Percentiles rank a stretch among this genome's conserved stretches.
These are phyloP conservation scores for Ramichloridium luteum DNA, from an alignment of 2,329 filamentous ascomycete genomes.

Conservation along the genomic window DNA sequence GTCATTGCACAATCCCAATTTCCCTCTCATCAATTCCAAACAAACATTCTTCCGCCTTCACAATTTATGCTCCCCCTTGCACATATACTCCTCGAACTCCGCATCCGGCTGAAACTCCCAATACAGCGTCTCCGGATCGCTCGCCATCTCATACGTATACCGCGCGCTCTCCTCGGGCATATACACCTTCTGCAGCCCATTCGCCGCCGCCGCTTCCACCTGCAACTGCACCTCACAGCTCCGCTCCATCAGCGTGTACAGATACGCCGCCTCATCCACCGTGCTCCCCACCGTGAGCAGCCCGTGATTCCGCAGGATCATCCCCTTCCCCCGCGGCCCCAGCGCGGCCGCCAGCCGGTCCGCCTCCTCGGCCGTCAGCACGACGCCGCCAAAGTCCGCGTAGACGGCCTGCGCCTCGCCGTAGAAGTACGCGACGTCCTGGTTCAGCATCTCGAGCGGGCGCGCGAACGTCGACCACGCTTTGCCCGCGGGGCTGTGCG, in stretches of 20 bases:
- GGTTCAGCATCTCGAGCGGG: conserved; percentile 58
- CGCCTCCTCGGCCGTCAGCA: conserved; percentile 52
- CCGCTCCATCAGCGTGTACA: conserved; percentile 57
- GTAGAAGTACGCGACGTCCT: conserved; percentile 54
- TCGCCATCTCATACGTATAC: conserved; percentile 40
- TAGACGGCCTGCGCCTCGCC: conserved; percentile 53
- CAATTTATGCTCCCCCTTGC: conserved; percentile 15
- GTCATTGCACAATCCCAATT: too few relatives aligned
- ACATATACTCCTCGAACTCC: conserved; percentile 27
- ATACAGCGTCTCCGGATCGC: conserved; percentile 38
- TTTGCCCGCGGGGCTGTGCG: conserved; percentile 53
- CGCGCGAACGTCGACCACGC: conserved; percentile 55
- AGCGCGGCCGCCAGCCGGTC: conserved; percentile 50
- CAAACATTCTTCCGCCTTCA: conserved; percentile 6
- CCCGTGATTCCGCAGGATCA: conserved; percentile 60
- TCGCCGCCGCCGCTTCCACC: conserved; percentile 53
- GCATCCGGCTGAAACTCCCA: conserved; percentile 42
- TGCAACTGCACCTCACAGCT: conserved; percentile 56
- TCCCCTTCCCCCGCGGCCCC: conserved; percentile 48
- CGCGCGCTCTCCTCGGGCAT: conserved; percentile 45
- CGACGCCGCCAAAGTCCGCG: conserved; percentile 49
- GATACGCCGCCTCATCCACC: conserved; percentile 61
- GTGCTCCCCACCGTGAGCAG: conserved; percentile 58
- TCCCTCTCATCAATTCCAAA: too few relatives aligned
- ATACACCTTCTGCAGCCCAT: conserved; percentile 39